Conservation (phyloP, 1,284 basidiomycete species). For the Golubevia sp. region DNA sequence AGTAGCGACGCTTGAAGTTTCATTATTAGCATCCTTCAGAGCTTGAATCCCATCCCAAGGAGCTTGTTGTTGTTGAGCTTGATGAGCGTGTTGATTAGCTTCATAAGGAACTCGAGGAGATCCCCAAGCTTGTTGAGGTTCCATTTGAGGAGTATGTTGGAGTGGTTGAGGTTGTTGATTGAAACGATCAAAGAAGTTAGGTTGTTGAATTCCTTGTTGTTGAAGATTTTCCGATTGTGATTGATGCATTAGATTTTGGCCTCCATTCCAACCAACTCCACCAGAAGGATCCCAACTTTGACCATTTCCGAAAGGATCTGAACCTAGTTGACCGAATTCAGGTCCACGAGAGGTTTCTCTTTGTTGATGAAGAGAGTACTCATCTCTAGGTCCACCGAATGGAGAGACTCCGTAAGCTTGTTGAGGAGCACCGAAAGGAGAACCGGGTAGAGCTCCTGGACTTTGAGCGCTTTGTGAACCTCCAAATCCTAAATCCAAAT, state of each 20-base stretch:
- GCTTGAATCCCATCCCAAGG: not conserved
- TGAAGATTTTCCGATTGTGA: not conserved
- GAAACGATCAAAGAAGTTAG: not conserved
- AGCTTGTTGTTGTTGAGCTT: not conserved
- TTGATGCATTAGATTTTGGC: not conserved
- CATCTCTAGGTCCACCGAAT: not conserved
- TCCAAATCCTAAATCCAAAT: not conserved
- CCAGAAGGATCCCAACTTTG: not conserved
- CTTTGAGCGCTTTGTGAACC: not conserved
- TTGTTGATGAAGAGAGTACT: not conserved
- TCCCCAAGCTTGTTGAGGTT: not conserved
- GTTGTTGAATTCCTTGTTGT: not conserved
- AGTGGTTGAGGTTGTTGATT: slow-evolving; percentile 6
- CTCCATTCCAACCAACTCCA: not conserved
- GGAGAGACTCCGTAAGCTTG: not conserved
- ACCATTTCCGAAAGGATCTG: not conserved
- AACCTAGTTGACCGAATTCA: not conserved
- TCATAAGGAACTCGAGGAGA: not conserved
- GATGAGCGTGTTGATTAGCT: not conserved
- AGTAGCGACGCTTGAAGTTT: not conserved
- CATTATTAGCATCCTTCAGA: not conserved
- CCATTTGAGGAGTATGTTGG: slow-evolving; percentile 1
- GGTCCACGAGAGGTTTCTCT: not conserved
- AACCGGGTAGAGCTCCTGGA: not conserved
- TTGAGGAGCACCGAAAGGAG: not conserved